A percentile compares a stretch with the other conserved stretches of the same genome.
phyloP scores from a whole-genome alignment of 169 alveolate species.

The Cryptosporidium sp. region DNA sequence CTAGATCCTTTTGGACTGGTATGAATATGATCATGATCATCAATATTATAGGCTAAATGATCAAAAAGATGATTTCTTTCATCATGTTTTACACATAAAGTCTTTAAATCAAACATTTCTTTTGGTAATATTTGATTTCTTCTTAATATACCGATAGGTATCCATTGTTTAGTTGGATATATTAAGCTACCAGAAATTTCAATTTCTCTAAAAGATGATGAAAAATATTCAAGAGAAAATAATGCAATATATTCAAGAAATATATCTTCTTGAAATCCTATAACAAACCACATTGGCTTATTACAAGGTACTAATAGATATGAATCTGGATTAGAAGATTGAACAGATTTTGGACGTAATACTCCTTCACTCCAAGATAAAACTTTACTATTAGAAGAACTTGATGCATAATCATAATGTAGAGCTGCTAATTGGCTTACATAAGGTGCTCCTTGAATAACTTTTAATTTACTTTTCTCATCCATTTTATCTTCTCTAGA shows the following conservation, averaged over 20 bases:
- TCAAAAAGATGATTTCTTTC: neutral
- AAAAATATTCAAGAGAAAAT: slow-evolving; percentile 57
- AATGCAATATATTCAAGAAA: slow-evolving; percentile 65
- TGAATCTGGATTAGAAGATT: slow-evolving; percentile 74
- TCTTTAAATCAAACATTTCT: slow-evolving; percentile 67
- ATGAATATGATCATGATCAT: neutral
- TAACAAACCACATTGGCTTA: slow-evolving; percentile 74
- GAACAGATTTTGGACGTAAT: slow-evolving; percentile 63
- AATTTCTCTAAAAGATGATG: slow-evolving; percentile 66
- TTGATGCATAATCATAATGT: slow-evolving; percentile 68
- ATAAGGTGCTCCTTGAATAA: slow-evolving; percentile 55
- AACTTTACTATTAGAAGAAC: slow-evolving; percentile 55
- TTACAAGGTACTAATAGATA: slow-evolving; percentile 57
- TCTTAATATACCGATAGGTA: slow-evolving; percentile 55
- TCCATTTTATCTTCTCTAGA: neutral
- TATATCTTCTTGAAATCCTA: slow-evolving; percentile 69
- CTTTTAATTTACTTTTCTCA: slow-evolving; percentile 4
- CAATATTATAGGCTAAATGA: neutral
- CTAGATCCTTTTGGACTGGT: neutral
- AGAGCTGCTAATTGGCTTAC: slow-evolving; percentile 54
- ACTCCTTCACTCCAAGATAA: slow-evolving; percentile 61
- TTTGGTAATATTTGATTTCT: slow-evolving; percentile 40
- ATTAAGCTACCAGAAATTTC: slow-evolving; percentile 63
- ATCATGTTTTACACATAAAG: slow-evolving; percentile 45
- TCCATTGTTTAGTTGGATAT: slow-evolving; percentile 66